phyloP scores from a whole-genome alignment of 177 flowering plant species.

The Tripterygium wilfordii region DNA sequence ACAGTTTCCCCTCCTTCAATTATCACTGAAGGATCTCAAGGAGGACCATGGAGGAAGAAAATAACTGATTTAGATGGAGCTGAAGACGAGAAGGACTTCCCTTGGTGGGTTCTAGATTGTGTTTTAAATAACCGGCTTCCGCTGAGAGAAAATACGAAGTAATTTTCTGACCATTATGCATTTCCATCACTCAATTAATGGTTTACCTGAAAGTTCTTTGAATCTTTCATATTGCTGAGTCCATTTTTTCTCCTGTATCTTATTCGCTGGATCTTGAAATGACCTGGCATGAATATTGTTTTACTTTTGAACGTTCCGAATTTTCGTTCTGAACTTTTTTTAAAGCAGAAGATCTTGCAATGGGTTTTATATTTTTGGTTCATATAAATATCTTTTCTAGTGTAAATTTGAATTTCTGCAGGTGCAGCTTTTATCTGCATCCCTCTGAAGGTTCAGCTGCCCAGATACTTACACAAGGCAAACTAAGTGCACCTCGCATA shows the following conservation, averaged over 20 bases:
- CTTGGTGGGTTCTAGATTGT: constrained; percentile 96
- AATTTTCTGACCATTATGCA: constrained; percentile 16
- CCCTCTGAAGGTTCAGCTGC: constrained; percentile 89
- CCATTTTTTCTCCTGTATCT: background rate
- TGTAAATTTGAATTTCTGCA: constrained; percentile 30
- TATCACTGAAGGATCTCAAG: constrained; percentile 92
- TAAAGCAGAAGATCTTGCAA: no score
- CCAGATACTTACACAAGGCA: constrained; percentile 92
- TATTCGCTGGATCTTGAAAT: no score
- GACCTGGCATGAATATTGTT: no score
- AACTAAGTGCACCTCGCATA: constrained; percentile 95
- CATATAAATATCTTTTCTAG: no score
- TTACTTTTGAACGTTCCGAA: no score
- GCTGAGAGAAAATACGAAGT: constrained; percentile 92
- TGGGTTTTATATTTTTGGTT: no score
- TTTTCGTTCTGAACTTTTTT: no score
- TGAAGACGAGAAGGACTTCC: constrained; percentile 94
- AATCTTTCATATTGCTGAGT: no score
- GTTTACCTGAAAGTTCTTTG: no score
- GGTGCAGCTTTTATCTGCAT: constrained; percentile 93
- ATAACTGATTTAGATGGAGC: constrained; percentile 82
- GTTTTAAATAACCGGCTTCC: constrained; percentile 85
- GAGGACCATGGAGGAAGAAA: constrained; percentile 98
- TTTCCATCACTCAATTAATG: background rate
- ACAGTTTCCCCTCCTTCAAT: constrained; percentile 81